Conservation (phyloP, 2,329 filamentous ascomycete genomes). For the Tolypocladium guangdongense region DNA sequence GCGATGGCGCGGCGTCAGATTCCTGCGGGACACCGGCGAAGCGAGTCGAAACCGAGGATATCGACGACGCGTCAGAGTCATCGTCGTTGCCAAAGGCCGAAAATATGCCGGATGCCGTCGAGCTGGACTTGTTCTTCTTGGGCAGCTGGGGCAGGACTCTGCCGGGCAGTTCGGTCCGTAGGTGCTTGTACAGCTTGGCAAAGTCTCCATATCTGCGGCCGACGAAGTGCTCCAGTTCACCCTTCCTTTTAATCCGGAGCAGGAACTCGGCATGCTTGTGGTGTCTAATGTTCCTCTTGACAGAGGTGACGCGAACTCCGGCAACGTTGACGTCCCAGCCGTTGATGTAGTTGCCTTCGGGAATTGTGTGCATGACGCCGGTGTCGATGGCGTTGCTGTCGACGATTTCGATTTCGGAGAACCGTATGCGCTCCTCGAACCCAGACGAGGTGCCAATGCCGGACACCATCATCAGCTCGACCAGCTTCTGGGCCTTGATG, state of each 20-base stretch:
- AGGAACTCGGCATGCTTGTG: slow-evolving; percentile 94
- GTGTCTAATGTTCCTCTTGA: slow-evolving; percentile 78
- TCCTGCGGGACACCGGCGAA: slow-evolving; percentile 28
- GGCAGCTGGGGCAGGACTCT: slow-evolving; percentile 80
- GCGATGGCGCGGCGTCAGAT: slow-evolving; percentile 9
- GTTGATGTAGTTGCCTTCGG: slow-evolving; percentile 85
- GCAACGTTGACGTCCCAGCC: slow-evolving; percentile 97
- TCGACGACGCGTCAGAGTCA: slow-evolving; percentile 67
- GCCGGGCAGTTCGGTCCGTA: slow-evolving; percentile 79
- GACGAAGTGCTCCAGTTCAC: slow-evolving; percentile 66
- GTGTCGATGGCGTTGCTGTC: slow-evolving; percentile 88
- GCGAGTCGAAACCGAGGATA: slow-evolving; percentile 70
- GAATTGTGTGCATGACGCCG: slow-evolving; percentile 74
- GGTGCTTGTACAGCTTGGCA: slow-evolving; percentile 60
- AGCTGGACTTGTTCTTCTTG: slow-evolving; percentile 80
- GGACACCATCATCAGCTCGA: slow-evolving; percentile 99
- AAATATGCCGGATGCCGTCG: slow-evolving; percentile 49
- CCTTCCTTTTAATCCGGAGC: slow-evolving; percentile 70
- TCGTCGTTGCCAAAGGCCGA: slow-evolving; percentile 40
- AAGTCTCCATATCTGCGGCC: slow-evolving; percentile 87
- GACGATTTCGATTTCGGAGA: slow-evolving; percentile 93
- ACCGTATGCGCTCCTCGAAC: slow-evolving; percentile 93
- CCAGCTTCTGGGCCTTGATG: slow-evolving; percentile 84
- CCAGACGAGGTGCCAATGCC: slow-evolving; percentile 91
- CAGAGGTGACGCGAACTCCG: slow-evolving; percentile 66